phyloP scores from a whole-genome alignment of 2,329 filamentous ascomycete genomes.

The Ceratocystiopsis minuta region DNA sequence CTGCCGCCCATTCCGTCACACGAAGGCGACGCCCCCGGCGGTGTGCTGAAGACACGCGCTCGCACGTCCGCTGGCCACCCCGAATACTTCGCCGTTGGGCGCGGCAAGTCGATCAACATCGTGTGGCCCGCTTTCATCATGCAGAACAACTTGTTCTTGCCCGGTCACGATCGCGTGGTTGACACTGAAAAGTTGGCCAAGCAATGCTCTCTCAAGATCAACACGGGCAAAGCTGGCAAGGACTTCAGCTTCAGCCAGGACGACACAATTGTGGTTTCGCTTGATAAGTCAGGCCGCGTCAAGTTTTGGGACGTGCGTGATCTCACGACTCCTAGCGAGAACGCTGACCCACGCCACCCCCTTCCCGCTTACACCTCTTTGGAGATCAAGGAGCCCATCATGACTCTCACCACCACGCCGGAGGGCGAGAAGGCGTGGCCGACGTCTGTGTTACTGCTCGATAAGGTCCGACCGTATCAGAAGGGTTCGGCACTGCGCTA shows the following conservation, averaged over 20 bases:
- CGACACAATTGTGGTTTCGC: slow-evolving; percentile 79
- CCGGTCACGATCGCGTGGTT: slow-evolving; percentile 48
- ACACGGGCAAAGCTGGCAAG: slow-evolving; percentile 93
- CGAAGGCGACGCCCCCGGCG: slow-evolving; percentile 80
- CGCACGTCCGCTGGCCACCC: slow-evolving; percentile 77
- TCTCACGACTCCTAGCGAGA: slow-evolving; percentile 39
- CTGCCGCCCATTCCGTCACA: slow-evolving; percentile 72
- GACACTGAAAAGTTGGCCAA: slow-evolving; percentile 77
- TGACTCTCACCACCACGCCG: slow-evolving; percentile 72
- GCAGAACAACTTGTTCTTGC: slow-evolving; percentile 44
- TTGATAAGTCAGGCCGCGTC: slow-evolving; percentile 90
- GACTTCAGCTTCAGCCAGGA: slow-evolving; percentile 97
- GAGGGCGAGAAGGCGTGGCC: slow-evolving; percentile 91
- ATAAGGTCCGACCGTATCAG: slow-evolving; percentile 85
- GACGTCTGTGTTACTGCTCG: slow-evolving; percentile 85
- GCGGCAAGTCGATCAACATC: slow-evolving; percentile 90
- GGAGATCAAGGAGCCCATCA: slow-evolving; percentile 70
- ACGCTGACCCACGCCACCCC: slow-evolving; percentile 30
- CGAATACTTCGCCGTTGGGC: slow-evolving; percentile 86
- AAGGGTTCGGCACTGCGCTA: slow-evolving; percentile 84
- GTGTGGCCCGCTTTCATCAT: slow-evolving; percentile 52
- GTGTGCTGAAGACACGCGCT: slow-evolving; percentile 86
- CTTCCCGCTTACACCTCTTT: slow-evolving; percentile 39
- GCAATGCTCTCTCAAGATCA: slow-evolving; percentile 80
- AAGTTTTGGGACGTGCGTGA: slow-evolving; percentile 96